These are phyloP conservation scores for Diaporthe vaccinii DNA, from an alignment of 2,329 filamentous ascomycete species.

Conservation along the genomic window DNA sequence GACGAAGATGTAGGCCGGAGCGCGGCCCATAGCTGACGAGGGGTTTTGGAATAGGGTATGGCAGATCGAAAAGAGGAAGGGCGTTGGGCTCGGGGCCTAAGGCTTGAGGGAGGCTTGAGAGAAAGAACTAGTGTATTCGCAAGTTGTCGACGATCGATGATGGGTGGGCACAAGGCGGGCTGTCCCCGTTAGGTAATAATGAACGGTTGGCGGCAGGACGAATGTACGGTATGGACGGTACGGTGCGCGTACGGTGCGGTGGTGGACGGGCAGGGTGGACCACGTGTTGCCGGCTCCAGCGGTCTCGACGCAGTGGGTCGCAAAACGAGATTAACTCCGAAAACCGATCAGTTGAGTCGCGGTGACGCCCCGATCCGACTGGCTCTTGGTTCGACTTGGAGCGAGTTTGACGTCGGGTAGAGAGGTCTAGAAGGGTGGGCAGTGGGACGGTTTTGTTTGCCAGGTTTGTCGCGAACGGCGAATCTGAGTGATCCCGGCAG, in stretches of 20 bases:
- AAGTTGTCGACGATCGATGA: conserved; percentile 18
- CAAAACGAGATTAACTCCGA: conserved; percentile 23
- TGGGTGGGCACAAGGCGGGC: conserved; percentile 5
- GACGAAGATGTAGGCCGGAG: conserved; percentile 64
- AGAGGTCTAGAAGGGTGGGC: not conserved
- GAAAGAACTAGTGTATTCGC: conserved; percentile 17
- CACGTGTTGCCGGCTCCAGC: conserved; percentile 26
- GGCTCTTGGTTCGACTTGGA: conserved; percentile 1
- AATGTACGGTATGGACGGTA: conserved; percentile 3
- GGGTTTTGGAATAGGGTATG: not conserved
- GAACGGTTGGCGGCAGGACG: conserved; percentile 8
- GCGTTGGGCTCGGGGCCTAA: conserved; percentile 11
- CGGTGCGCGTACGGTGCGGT: conserved; percentile 23
- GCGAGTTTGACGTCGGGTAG: not conserved
- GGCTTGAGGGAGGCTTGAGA: not conserved
- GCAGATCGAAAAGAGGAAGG: not conserved
- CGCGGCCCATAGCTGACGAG: conserved; percentile 56
- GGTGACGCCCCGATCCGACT: not conserved
- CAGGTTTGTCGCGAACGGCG: not conserved
- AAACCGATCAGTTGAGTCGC: not conserved
- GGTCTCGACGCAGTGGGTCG: conserved; percentile 18
- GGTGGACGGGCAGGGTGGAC: conserved; percentile 26
- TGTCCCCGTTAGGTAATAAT: conserved; percentile 19
- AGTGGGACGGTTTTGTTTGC: conserved; percentile 6
- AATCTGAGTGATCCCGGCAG: conserved; percentile 5